These are phyloP conservation scores for Leccinum griseonigrum DNA, from an alignment of 1,284 basidiomycete genomes.

Conservation along the genomic window DNA sequence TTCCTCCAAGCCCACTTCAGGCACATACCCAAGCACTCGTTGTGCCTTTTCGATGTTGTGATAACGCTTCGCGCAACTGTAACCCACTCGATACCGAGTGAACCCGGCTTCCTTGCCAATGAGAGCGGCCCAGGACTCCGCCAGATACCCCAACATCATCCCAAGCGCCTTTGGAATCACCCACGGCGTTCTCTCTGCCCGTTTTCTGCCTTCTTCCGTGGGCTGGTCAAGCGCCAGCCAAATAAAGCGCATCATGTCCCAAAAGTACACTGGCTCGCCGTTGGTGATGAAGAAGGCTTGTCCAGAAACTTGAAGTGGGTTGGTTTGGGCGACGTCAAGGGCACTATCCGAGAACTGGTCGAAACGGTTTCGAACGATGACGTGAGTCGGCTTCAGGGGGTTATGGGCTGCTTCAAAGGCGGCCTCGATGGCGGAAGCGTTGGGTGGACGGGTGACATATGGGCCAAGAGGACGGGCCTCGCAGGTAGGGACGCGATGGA, in stretches of 20 bases:
- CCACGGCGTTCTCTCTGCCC: constrained; percentile 41
- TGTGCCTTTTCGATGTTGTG: constrained; percentile 97
- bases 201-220: constrained; percentile 33
- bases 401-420: constrained; percentile 58
- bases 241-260: constrained; percentile 89
- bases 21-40: constrained; percentile 90
- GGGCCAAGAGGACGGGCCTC: constrained; percentile 80
- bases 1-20: constrained; percentile 86
- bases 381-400: constrained; percentile 43
- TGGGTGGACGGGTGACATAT: constrained; percentile 57
- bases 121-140: constrained; percentile 77
- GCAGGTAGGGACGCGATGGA: constrained; percentile 71
- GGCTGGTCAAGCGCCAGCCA: constrained; percentile 79
- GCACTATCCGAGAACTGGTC: constrained; percentile 63
- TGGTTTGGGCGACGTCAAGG: constrained; percentile 48
- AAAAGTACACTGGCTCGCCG: constrained; percentile 94
- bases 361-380: constrained; percentile 74
- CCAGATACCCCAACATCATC: constrained; percentile 64
- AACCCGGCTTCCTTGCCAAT: constrained; percentile 85
- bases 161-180: constrained; percentile 69
- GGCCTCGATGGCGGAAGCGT: constrained; percentile 57
- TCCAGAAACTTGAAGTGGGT: constrained; percentile 80
- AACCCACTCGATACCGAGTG: constrained; percentile 85
- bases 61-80: constrained; percentile 74
- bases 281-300: constrained; percentile 98